Conservation (phyloP, 2,329 filamentous ascomycete genomes). For the Penicillium vulpinum region DNA sequence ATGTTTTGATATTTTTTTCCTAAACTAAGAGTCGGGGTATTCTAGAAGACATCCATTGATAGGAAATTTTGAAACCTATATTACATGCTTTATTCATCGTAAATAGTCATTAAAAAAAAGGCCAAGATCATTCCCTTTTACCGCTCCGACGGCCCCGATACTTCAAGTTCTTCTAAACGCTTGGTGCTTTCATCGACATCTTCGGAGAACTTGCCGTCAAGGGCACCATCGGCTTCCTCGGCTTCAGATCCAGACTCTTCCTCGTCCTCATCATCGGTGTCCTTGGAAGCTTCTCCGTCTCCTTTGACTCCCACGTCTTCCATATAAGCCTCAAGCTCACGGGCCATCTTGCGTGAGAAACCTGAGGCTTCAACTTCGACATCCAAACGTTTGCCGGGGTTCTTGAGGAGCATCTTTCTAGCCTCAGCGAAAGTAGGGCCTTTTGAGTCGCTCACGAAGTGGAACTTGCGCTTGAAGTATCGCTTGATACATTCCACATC, state of each 20-base stretch:
- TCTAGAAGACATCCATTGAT: neutral
- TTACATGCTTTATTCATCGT: constrained; percentile 30
- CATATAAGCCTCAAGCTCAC: constrained; percentile 89
- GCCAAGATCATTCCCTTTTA: constrained; percentile 11
- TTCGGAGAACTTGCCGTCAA: constrained; percentile 24
- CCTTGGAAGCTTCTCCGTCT: constrained; percentile 44
- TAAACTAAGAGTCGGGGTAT: neutral
- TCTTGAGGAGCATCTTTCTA: constrained; percentile 66
- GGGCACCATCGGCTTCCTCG: constrained; percentile 39
- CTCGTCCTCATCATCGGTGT: constrained; percentile 34
- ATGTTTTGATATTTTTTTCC: neutral
- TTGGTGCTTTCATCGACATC: constrained; percentile 30
- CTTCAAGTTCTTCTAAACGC: constrained; percentile 33
- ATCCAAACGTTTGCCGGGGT: constrained; percentile 71
- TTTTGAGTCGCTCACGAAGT: constrained; percentile 76
- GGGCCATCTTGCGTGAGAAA: constrained; percentile 95
- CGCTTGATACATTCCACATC: constrained; percentile 94
- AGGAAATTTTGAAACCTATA: constrained; percentile 13
- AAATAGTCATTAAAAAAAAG: constrained; percentile 28
- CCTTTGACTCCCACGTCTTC: constrained; percentile 65
- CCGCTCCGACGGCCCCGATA: constrained; percentile 28
- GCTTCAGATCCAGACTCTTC: constrained; percentile 36
- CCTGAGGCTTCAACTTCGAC: constrained; percentile 88
- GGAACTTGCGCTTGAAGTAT: constrained; percentile 86
- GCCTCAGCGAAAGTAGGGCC: constrained; percentile 86